Conservation (phyloP, 768 basidiomycete species). For the Rhizopogon rudus region DNA sequence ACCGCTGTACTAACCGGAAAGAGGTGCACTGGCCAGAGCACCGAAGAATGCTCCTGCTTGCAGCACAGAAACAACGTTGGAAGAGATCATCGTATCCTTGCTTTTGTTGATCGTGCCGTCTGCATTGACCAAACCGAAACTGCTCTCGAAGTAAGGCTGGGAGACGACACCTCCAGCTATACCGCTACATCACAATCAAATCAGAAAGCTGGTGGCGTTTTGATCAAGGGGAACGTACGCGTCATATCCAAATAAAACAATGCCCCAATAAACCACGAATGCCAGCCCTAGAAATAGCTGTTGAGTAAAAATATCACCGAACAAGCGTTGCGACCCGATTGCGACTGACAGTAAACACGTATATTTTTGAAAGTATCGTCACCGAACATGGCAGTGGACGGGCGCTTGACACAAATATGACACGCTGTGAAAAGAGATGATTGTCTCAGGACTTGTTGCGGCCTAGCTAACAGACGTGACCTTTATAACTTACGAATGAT, state of each 20-base stretch:
- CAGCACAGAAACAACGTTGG: conserved; percentile 13
- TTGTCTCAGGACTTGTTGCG: no score
- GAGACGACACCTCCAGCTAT: conserved; percentile 66
- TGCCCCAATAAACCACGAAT: conserved; percentile 73
- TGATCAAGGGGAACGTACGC: conserved; percentile 35
- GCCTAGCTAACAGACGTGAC: no score
- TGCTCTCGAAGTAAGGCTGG: conserved; percentile 51
- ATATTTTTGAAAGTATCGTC: conserved; percentile 39
- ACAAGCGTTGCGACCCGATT: no score
- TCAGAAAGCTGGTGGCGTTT: neutral
- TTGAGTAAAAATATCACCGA: neutral
- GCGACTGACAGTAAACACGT: conserved; percentile 57
- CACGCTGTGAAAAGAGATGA: no score
- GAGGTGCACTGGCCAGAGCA: conserved; percentile 43
- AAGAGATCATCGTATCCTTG: conserved; percentile 52
- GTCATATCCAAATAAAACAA: conserved; percentile 80
- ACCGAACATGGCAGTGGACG: neutral
- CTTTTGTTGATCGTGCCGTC: conserved; percentile 36
- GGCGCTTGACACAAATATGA: neutral
- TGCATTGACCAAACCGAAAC: conserved; percentile 53
- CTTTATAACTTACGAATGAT: no score
- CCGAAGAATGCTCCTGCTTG: no score
- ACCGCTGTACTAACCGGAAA: conserved; percentile 46
- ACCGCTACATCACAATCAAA: conserved; percentile 35
- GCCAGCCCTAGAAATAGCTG: conserved; percentile 49